Conservation (phyloP, 305 asterid genomes). For the Caryopteris hybrid region DNA sequence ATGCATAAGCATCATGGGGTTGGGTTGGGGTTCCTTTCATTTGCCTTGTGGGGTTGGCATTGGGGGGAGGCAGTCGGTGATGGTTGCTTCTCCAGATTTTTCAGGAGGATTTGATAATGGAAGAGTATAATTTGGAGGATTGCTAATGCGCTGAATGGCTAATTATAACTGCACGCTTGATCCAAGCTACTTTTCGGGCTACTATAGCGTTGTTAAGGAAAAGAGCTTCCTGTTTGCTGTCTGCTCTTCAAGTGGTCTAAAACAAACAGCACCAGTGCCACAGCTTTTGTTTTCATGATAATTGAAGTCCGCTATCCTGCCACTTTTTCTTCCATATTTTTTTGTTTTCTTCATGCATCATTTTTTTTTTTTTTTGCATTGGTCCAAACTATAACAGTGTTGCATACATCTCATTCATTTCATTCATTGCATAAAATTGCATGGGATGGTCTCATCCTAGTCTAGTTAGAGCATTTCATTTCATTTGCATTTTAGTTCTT, state of each 20-base stretch:
- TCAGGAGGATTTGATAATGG: constrained; percentile 18
- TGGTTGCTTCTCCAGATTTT: constrained; percentile 25
- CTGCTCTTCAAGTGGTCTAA: constrained; percentile 23
- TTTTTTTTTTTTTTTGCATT: constrained; percentile 36
- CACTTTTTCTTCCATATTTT: constrained; percentile 18
- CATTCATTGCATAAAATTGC: constrained; percentile 24
- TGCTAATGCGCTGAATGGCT: constrained; percentile 26
- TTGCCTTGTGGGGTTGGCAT: constrained; percentile 5
- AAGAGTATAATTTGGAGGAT: constrained; percentile 18
- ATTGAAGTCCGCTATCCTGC: constrained; percentile 31
- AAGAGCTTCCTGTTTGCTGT: constrained; percentile 27
- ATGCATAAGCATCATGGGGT: constrained; percentile 68
- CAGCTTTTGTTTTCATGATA: constrained; percentile 30
- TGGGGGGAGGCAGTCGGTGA: constrained; percentile 18
- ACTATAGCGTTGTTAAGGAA: constrained; percentile 16
- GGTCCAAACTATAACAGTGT: constrained; percentile 39
- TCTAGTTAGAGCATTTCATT: constrained; percentile 37
- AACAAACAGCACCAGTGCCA: constrained; percentile 24
- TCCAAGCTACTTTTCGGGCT: constrained; percentile 17
- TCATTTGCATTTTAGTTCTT: constrained; percentile 42
- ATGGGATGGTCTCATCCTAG: constrained; percentile 28
- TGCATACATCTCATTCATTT: constrained; percentile 52
- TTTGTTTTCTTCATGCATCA: constrained; percentile 24
- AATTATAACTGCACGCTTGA: constrained; percentile 19
- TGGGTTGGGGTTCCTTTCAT: constrained; percentile 30